Percentiles rank a stretch among this genome's conserved stretches.
These are phyloP conservation scores for Dothideomycetes sp. DNA, from an alignment of 2,329 filamentous ascomycete species.

Conservation along the genomic window DNA sequence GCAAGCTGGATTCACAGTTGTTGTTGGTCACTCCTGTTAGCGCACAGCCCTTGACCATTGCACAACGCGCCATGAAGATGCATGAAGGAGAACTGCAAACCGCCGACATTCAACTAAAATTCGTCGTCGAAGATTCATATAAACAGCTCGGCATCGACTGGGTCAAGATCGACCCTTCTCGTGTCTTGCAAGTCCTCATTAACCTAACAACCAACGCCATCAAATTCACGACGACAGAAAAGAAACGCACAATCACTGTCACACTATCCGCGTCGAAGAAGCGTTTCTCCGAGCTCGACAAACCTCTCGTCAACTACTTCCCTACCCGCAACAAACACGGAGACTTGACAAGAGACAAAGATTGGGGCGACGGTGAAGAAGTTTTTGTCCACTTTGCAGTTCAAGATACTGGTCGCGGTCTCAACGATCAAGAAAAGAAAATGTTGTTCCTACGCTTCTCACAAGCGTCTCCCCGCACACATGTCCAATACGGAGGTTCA, in stretches of 20 bases:
- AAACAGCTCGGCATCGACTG: conserved; percentile 50
- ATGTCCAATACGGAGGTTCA: conserved; percentile 70
- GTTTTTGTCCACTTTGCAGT: conserved; percentile 65
- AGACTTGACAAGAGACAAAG: conserved; percentile 42
- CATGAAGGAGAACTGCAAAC: conserved; percentile 66
- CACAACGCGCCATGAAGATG: conserved; percentile 63
- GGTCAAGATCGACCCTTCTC: conserved; percentile 64
- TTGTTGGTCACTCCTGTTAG: conserved; percentile 63
- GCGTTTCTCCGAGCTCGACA: conserved; percentile 37
- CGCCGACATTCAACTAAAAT: conserved; percentile 57
- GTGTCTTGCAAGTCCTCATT: conserved; percentile 69
- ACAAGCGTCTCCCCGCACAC: conserved; percentile 66
- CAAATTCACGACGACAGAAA: conserved; percentile 64
- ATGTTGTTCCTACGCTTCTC: conserved; percentile 70
- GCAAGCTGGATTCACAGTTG: conserved; percentile 67
- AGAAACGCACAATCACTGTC: conserved; percentile 55
- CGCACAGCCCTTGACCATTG: conserved; percentile 56
- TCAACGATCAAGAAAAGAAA: conserved; percentile 62
- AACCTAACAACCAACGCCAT: conserved; percentile 74
- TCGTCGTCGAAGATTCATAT: conserved; percentile 55
- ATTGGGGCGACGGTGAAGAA: conserved; percentile 61
- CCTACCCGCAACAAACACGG: conserved; percentile 44
- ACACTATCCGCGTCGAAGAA: conserved; percentile 55
- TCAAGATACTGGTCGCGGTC: conserved; percentile 65
- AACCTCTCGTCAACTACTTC: conserved; percentile 50